These are phyloP conservation scores for Microcos paniculata DNA, from an alignment of 345 rosid species.

Conservation along the genomic window DNA sequence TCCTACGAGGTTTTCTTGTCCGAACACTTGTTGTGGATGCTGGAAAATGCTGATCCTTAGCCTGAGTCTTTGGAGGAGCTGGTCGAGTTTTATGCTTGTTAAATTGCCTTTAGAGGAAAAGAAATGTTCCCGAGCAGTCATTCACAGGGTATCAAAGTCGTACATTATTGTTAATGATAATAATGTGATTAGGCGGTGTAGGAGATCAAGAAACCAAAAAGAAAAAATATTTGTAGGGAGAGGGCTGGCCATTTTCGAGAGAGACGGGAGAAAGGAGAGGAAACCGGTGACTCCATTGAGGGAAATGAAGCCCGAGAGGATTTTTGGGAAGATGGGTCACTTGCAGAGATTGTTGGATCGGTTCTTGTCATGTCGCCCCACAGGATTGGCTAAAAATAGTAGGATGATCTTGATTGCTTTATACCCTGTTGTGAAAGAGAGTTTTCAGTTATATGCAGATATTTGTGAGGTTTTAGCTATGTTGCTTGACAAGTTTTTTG, in stretches of 20 bases:
- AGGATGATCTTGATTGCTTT: constrained; percentile 75
- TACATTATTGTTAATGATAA: constrained; percentile 22
- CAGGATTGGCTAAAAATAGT: constrained; percentile 69
- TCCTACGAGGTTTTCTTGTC: constrained; percentile 90
- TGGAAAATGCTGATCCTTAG: constrained; percentile 69
- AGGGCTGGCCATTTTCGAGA: too few species aligned
- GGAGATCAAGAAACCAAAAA: too few species aligned
- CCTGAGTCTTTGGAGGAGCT: constrained; percentile 80
- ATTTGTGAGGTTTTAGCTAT: constrained; percentile 77
- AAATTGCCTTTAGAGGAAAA: constrained; percentile 6
- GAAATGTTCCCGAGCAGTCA: constrained; percentile 9
- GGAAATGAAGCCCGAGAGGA: constrained; percentile 76
- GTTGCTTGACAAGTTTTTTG: constrained; percentile 81
- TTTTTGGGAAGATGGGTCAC: constrained; percentile 81
- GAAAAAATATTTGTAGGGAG: too few species aligned
- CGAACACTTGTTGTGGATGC: constrained; percentile 97
- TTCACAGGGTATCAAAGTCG: constrained; percentile 16
- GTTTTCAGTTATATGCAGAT: constrained; percentile 81
- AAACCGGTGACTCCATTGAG: constrained; percentile 55
- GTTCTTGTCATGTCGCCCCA: constrained; percentile 78
- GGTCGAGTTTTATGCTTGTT: constrained; percentile 80
- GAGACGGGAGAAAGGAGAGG: constrained; percentile 37
- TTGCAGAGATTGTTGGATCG: constrained; percentile 84
- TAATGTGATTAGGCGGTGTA: constrained; percentile 10
- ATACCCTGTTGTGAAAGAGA: constrained; percentile 75